These are phyloP conservation scores for Ogataea zsoltii DNA, from an alignment of 805 yeast species.

Conservation along the genomic window DNA sequence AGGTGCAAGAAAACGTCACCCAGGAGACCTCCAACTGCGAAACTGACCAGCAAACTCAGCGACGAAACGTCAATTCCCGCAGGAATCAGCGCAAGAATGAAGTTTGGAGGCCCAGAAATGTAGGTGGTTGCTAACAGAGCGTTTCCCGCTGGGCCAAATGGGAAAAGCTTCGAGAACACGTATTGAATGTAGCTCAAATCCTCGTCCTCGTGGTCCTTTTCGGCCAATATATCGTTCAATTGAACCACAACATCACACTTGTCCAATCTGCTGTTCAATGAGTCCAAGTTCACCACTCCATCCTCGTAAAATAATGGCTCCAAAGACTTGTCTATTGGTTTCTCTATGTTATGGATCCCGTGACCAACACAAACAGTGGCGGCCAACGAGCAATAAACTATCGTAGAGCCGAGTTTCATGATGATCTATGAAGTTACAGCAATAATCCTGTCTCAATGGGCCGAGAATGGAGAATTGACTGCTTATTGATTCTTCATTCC, in stretches of 20 bases:
- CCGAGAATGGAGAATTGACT: too few relatives aligned
- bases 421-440: not conserved
- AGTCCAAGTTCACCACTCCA: conserved; percentile 45
- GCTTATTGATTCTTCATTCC: too few relatives aligned
- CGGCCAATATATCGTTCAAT: conserved; percentile 29
- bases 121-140: conserved; percentile 63
- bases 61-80: conserved; percentile 51
- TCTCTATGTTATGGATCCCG: not conserved
- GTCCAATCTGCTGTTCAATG: conserved; percentile 31
- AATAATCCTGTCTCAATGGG: too few relatives aligned
- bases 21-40: conserved; percentile 74
- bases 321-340: not conserved
- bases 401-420: not conserved
- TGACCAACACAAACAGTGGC: not conserved
- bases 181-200: conserved; percentile 35
- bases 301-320: conserved; percentile 33
- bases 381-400: not conserved
- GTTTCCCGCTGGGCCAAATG: conserved; percentile 60
- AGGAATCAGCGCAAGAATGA: conserved; percentile 57
- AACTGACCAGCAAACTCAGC: conserved; percentile 58
- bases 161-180: conserved; percentile 45
- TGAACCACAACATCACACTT: conserved; percentile 42
- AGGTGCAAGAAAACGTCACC: conserved; percentile 76
- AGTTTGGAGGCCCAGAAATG: conserved; percentile 65
- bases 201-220: conserved; percentile 10